A percentile compares a stretch with the other conserved stretches of the same genome.
phyloP scores from a whole-genome alignment of 108 stramenopile genomes.

The Cylindrotheca closterium region DNA sequence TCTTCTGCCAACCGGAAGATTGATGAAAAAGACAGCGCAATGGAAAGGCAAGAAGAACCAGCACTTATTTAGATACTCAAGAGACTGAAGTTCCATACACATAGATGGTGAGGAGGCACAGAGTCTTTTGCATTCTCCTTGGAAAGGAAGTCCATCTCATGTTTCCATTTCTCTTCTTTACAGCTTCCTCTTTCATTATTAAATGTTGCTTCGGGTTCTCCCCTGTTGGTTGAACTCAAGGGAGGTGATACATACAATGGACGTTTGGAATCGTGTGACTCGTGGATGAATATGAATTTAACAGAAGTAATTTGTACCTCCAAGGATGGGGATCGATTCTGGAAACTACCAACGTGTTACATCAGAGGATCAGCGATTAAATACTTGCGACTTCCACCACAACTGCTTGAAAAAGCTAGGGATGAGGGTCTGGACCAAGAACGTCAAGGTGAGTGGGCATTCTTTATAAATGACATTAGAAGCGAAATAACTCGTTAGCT shows the following conservation, averaged over 20 bases:
- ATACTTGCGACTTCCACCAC: conserved; percentile 93
- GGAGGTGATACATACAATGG: conserved; percentile 99
- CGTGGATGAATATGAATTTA: conserved; percentile 99
- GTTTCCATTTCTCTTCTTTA: too few relatives aligned
- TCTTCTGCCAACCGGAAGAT: too few relatives aligned
- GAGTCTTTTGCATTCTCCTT: too few relatives aligned
- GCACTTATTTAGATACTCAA: too few relatives aligned
- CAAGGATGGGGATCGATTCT: conserved; percentile 91
- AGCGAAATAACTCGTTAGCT: background rate
- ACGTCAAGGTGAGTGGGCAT: conserved; percentile 26
- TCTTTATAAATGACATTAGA: background rate
- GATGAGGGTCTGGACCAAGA: conserved; percentile 70
- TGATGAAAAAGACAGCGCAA: too few relatives aligned
- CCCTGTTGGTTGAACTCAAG: conserved; percentile 98
- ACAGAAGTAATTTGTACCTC: conserved; percentile 95
- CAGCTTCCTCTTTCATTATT: conserved; percentile 94
- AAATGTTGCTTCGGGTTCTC: conserved; percentile 87
- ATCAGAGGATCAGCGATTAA: conserved; percentile 96
- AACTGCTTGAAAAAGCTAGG: conserved; percentile 84
- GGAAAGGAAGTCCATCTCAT: too few relatives aligned
- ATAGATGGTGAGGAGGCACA: too few relatives aligned
- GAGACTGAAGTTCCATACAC: too few relatives aligned
- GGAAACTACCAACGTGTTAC: conserved; percentile 95
- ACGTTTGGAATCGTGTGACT: conserved; percentile 91
- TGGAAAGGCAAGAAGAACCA: too few relatives aligned